phyloP scores from a whole-genome alignment of 768 basidiomycete species.

The Jaapia argillacea region DNA sequence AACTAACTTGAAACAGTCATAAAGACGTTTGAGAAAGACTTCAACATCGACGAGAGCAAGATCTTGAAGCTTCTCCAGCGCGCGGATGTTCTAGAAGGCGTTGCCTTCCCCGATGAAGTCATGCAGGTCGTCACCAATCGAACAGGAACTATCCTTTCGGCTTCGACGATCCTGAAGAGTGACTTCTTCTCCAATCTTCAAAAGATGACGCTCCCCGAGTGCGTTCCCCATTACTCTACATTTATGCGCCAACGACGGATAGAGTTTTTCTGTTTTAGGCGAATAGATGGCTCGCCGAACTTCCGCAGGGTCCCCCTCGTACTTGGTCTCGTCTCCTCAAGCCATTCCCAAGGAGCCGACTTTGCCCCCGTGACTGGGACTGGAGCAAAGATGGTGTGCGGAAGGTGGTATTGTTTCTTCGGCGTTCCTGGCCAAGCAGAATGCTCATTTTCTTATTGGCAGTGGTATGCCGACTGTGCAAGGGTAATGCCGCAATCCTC shows the following conservation, averaged over 20 bases:
- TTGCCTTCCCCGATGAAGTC: constrained; percentile 87
- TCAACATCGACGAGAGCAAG: constrained; percentile 66
- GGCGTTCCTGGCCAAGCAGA: not conserved
- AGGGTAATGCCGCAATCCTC: constrained; percentile 38
- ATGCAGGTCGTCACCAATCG: constrained; percentile 77
- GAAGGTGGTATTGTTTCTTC: constrained; percentile 54
- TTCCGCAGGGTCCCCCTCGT: constrained; percentile 76
- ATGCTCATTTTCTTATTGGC: too few species aligned
- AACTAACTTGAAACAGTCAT: constrained; percentile 46
- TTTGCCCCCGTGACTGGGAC: constrained; percentile 26
- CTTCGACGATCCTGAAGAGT: constrained; percentile 90
- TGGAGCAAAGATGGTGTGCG: constrained; percentile 60
- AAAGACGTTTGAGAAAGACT: constrained; percentile 90
- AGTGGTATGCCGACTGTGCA: constrained; percentile 95
- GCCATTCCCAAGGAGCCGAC: constrained; percentile 22
- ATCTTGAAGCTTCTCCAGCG: constrained; percentile 78
- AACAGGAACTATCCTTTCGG: constrained; percentile 77
- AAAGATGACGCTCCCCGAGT: constrained; percentile 96
- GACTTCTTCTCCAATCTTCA: constrained; percentile 92
- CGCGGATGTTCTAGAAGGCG: constrained; percentile 51
- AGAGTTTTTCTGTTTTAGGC: constrained; percentile 26
- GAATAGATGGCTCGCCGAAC: constrained; percentile 91
- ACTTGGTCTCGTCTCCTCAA: constrained; percentile 23
- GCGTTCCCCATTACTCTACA: constrained; percentile 17
- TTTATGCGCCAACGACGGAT: not conserved